These are phyloP conservation scores for Capronia coronata DNA, from an alignment of 2,329 filamentous ascomycete species.

Conservation along the genomic window DNA sequence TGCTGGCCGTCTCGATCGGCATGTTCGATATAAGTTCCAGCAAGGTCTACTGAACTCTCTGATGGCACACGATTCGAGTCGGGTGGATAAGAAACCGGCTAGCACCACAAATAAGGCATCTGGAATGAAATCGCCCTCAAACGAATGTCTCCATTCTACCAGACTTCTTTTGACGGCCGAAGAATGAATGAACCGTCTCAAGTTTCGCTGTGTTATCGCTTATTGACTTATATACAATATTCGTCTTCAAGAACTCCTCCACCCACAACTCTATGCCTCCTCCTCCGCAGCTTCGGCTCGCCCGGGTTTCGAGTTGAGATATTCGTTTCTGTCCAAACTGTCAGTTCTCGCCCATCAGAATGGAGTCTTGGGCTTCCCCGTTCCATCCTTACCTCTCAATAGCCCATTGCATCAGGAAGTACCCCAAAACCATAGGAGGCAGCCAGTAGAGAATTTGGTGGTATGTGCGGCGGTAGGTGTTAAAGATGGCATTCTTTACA, in stretches of 20 bases:
- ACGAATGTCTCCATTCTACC: too few species aligned
- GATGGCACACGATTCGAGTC: too few species aligned
- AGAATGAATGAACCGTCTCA: background rate
- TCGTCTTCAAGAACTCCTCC: background rate
- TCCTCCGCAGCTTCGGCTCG: slow-evolving; percentile 15
- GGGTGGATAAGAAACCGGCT: too few species aligned
- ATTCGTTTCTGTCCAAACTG: slow-evolving; percentile 40
- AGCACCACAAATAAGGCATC: too few species aligned
- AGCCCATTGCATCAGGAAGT: slow-evolving; percentile 85
- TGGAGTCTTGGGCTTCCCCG: background rate
- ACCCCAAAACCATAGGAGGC: slow-evolving; percentile 70
- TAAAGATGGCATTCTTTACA: slow-evolving; percentile 81
- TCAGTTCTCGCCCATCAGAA: slow-evolving; percentile 1
- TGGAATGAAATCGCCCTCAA: too few species aligned
- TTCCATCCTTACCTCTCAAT: slow-evolving; percentile 65
- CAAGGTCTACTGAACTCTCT: too few species aligned
- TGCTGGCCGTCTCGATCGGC: background rate
- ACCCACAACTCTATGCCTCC: slow-evolving; percentile 1
- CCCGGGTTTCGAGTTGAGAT: slow-evolving; percentile 47
- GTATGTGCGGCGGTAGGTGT: slow-evolving; percentile 81
- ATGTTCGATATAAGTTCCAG: too few species aligned
- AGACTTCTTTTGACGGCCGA: background rate
- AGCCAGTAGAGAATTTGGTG: slow-evolving; percentile 83
- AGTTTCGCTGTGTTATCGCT: slow-evolving; percentile 7
- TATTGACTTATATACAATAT: slow-evolving; percentile 20